A percentile compares a stretch with the other conserved stretches of the same genome.
phyloP scores from a whole-genome alignment of 768 basidiomycete species.

The Exsudoporus frostii region DNA sequence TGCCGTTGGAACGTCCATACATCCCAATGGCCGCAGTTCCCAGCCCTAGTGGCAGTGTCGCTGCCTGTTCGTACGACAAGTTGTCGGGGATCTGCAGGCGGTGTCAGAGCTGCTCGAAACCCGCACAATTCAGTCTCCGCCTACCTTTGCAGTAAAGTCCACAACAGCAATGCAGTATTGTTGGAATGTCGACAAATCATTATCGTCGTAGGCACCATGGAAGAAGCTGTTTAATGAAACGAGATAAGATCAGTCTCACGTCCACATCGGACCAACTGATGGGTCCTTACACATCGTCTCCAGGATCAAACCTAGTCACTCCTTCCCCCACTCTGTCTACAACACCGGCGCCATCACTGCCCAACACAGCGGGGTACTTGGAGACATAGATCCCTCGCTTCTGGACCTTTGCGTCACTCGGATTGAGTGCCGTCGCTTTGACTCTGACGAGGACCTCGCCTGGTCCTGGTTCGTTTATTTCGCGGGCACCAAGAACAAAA shows the following conservation, averaged over 20 bases:
- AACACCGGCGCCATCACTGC: constrained; percentile 50
- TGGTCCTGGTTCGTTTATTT: constrained; percentile 42
- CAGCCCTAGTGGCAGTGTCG: constrained; percentile 48
- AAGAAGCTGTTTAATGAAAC: constrained; percentile 33
- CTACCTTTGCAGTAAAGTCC: constrained; percentile 41
- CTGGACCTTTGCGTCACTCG: constrained; percentile 52
- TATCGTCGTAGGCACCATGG: constrained; percentile 38
- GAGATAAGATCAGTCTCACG: constrained; percentile 25
- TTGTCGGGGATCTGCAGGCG: constrained; percentile 43
- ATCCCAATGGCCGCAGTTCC: constrained; percentile 50
- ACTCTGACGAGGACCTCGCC: constrained; percentile 49
- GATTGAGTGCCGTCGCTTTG: constrained; percentile 48
- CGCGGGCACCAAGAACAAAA: constrained; percentile 31
- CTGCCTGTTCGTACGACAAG: constrained; percentile 46
- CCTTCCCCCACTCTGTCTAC: constrained; percentile 51
- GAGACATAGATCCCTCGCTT: constrained; percentile 37
- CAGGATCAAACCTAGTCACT: constrained; percentile 46
- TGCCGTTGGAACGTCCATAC: constrained; percentile 40
- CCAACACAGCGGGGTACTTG: constrained; percentile 45
- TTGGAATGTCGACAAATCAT: constrained; percentile 41
- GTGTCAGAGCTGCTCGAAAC: constrained; percentile 8
- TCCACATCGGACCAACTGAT: constrained; percentile 5
- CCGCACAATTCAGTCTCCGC: neutral
- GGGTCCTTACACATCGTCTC: constrained; percentile 49
- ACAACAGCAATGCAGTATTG: constrained; percentile 42